Base-by-base conservation (phyloP, 768 basidiomycete species). In the Leccinellum luteum region DNA sequence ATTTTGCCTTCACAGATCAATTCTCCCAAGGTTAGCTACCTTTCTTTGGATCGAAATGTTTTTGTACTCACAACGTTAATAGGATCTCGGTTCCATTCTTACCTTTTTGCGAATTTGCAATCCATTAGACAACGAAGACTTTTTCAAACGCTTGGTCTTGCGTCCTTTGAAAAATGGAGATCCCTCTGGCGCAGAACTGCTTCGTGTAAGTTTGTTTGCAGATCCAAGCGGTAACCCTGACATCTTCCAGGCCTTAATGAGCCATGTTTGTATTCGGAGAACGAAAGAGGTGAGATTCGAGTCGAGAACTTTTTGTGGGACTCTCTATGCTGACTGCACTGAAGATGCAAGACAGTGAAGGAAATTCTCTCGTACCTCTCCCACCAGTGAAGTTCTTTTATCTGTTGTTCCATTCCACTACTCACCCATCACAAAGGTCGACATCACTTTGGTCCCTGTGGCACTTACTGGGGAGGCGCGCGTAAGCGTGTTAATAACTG, bases 1-100 rank as follows among this genome's bases (percentile, higher is more conserved):
- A 55, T 48, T 27, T 27, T 44, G 27, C 7, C 31, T 23, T 13
- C 35, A 10, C 55, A 90, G 89, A 89, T 92, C 58, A 93, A 93
- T 62, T 89, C 89, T 50, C 90, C 87, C 4, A 82, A 78, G 68
- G 89, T 86, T 67, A 51, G 66, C 57, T 9, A 38, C 45, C 2
- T 21, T n/a, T 30, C 45, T n/a, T 32, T 25, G 25, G 17, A 27
- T 12, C 47, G 9, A 6, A 6, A 17, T 10, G 12, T 25, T 50
- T 27, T 13, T 27, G 31, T 41, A 8, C 25, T 57, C 45, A 44
- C 45, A 44, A 31, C 54, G 47, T 25, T 25, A 53, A n/a, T 60
- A 92, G 87, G 94, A 96, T 73, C 83, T 97, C 19, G 92, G 94
- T 3, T 90, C 94, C 10, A 76, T 95, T 51, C 74, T 97, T 23